These are phyloP conservation scores for Termitomyces sp. DNA, from an alignment of 768 basidiomycete genomes.

Conservation along the genomic window DNA sequence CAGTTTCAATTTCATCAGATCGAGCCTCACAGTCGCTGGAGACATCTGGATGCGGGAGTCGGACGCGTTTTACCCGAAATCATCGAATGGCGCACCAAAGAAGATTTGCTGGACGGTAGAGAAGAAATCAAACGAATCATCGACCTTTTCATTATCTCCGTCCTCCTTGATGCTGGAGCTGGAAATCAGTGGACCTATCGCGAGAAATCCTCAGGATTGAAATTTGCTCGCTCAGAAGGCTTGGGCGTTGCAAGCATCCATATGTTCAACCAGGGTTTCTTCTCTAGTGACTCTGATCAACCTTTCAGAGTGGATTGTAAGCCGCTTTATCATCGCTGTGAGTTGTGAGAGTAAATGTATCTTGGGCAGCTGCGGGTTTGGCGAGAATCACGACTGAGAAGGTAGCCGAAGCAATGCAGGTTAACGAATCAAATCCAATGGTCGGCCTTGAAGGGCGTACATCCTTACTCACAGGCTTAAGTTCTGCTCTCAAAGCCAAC, in stretches of 20 bases:
- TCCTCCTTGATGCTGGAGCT: conserved; percentile 92
- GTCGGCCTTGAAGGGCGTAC: conserved; percentile 87
- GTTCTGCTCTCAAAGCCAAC: conserved; percentile 58
- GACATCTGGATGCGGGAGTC: conserved; percentile 72
- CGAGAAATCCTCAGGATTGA: conserved; percentile 48
- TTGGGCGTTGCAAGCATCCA: conserved; percentile 85
- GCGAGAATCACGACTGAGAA: conserved; percentile 52
- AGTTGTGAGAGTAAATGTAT: not conserved
- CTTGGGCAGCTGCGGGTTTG: conserved; percentile 59
- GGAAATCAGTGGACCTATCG: conserved; percentile 77
- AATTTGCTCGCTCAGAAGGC: conserved; percentile 69
- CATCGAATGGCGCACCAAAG: conserved; percentile 42
- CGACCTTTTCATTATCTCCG: conserved; percentile 88
- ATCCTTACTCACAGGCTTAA: conserved; percentile 67
- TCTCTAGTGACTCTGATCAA: conserved; percentile 59
- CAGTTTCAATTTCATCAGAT: conserved; percentile 42
- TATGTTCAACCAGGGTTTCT: conserved; percentile 84
- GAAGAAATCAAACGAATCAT: conserved; percentile 72
- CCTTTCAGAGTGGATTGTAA: conserved; percentile 78
- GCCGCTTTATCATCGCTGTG: conserved; percentile 13
- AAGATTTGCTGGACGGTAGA: conserved; percentile 36
- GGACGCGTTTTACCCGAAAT: conserved; percentile 61
- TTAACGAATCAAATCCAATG: conserved; percentile 73
- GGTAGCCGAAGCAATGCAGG: conserved; percentile 74
- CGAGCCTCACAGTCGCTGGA: conserved; percentile 85